Conservation (phyloP, 345 rosid genomes). For the Cochlearia excelsa region DNA sequence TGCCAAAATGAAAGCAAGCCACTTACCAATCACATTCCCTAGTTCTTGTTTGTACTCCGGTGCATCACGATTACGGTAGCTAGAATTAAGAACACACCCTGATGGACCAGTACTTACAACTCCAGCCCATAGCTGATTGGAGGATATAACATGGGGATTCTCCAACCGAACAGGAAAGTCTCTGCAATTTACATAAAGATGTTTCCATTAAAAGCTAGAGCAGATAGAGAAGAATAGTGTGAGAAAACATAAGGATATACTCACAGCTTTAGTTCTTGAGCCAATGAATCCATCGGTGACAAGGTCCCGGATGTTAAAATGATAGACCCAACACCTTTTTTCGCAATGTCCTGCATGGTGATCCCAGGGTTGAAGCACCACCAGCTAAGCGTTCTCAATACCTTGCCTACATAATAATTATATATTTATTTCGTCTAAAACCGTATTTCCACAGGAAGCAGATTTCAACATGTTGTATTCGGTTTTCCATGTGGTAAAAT, state of each 20-base stretch:
- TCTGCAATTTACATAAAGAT: constrained; percentile 41
- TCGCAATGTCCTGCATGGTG: constrained; percentile 78
- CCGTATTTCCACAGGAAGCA: constrained; percentile 12
- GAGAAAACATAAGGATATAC: constrained; percentile 29
- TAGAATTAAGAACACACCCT: constrained; percentile 73
- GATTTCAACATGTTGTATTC: constrained; percentile 1
- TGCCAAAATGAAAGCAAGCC: constrained; percentile 22
- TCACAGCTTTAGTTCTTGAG: constrained; percentile 84
- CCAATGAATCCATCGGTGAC: constrained; percentile 92
- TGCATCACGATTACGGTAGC: constrained; percentile 72
- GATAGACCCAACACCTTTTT: constrained; percentile 77
- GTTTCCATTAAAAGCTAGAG: constrained; percentile 32
- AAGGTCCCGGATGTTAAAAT: constrained; percentile 95
- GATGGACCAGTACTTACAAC: constrained; percentile 87
- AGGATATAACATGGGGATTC: constrained; percentile 96
- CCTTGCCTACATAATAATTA: constrained; percentile 55
- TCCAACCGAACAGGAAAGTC: constrained; percentile 87
- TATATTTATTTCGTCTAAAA: neutral
- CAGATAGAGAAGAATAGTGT: constrained; percentile 14
- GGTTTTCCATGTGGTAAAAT: constrained; percentile 6
- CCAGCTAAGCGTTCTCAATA: constrained; percentile 88
- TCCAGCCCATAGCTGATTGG: constrained; percentile 93
- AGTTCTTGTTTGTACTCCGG: constrained; percentile 92
- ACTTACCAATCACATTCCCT: constrained; percentile 93
- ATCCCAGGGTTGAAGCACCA: constrained; percentile 99